phyloP scores from a whole-genome alignment of 495 filamentous ascomycete species.

The Trichodelitschia bisporula region DNA sequence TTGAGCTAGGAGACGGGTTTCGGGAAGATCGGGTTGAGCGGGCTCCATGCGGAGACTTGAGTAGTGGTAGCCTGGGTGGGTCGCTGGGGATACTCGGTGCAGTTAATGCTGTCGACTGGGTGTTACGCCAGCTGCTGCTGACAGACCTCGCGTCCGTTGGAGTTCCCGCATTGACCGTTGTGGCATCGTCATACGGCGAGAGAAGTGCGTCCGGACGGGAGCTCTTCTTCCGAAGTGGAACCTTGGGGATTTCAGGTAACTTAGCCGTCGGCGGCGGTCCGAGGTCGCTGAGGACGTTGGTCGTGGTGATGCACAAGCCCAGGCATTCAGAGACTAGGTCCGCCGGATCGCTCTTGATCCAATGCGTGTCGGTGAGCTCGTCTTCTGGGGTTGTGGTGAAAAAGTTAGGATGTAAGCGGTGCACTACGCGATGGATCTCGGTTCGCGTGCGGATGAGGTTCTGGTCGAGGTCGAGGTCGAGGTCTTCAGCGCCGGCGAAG shows the following conservation, averaged over 20 bases:
- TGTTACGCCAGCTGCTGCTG: constrained; percentile 19
- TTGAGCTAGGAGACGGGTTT: constrained; percentile 7
- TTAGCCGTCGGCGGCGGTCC: constrained; percentile 13
- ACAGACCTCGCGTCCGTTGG: constrained; percentile 9
- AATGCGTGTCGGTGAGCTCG: constrained; percentile 45
- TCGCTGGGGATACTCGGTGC: constrained; percentile 6
- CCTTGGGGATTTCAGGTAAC: constrained; percentile 16
- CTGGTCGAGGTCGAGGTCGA: constrained; percentile 50
- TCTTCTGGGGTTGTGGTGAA: constrained; percentile 42
- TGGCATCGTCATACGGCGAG: constrained; percentile 11
- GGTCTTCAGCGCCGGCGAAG: constrained; percentile 33
- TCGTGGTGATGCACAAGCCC: constrained; percentile 21
- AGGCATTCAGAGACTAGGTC: constrained; percentile 49
- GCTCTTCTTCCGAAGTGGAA: constrained; percentile 14
- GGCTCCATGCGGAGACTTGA: background rate
- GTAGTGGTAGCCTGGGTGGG: constrained; percentile 6
- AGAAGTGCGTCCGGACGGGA: constrained; percentile 15
- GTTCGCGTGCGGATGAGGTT: constrained; percentile 42
- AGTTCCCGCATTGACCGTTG: constrained; percentile 4
- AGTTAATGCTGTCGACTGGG: constrained; percentile 21
- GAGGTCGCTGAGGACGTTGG: constrained; percentile 11
- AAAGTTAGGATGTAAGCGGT: constrained; percentile 52
- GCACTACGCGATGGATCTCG: constrained; percentile 37
- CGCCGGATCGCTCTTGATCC: constrained; percentile 44
- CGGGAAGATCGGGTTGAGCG: constrained; percentile 4